Percentiles rank a stretch among this genome's conserved stretches.
phyloP scores from a whole-genome alignment of 495 filamentous ascomycete species.

The Penicillium silybi region DNA sequence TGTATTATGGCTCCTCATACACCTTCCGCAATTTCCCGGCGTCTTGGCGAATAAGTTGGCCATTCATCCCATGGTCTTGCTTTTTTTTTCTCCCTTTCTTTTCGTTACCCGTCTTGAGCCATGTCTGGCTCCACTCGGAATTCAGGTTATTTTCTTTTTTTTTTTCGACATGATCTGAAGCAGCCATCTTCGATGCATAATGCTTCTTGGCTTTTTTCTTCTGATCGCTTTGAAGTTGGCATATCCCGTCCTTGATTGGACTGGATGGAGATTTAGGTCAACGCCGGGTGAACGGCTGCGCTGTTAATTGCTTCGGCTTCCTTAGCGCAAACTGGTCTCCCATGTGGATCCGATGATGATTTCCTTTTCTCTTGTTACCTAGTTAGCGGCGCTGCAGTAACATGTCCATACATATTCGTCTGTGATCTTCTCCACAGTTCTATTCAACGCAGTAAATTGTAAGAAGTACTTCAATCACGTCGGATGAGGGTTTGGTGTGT shows the following conservation, averaged over 20 bases:
- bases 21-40: slow-evolving; percentile 6
- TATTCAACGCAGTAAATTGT: not conserved
- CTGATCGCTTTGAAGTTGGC: not conserved
- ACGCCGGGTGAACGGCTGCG: not conserved
- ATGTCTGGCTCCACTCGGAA: not conserved
- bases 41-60: slow-evolving; percentile 10
- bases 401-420: slow-evolving; percentile 1
- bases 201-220: not conserved
- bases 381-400: not conserved
- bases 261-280: not conserved
- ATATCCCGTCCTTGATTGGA: not conserved
- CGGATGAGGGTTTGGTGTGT: not conserved
- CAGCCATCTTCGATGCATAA: not conserved
- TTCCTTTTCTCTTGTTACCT: slow-evolving; percentile 3
- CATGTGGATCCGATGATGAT: not conserved
- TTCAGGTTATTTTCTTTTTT: not conserved
- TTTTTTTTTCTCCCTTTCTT: not conserved
- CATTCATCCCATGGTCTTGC: not conserved
- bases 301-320: not conserved
- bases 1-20: slow-evolving; percentile 17
- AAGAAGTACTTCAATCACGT: not conserved
- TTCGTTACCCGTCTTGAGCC: not conserved
- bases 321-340: not conserved
- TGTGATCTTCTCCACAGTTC: not conserved
- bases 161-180: not conserved